These are phyloP conservation scores for Achaetomium macrosporum DNA, from an alignment of 2,329 filamentous ascomycete genomes.

Conservation along the genomic window DNA sequence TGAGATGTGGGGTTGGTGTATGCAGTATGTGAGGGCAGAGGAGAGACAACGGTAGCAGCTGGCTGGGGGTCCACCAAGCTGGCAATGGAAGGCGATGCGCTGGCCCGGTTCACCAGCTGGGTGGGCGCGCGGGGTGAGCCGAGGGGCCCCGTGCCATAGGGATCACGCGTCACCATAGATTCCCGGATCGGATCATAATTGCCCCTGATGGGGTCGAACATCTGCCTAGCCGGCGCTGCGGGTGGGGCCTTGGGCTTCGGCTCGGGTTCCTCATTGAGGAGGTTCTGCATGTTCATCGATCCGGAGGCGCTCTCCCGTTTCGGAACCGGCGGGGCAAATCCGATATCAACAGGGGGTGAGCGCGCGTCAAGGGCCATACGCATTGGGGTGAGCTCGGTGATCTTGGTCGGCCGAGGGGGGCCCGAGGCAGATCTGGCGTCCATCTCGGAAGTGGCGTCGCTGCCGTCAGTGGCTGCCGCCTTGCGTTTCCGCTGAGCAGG, in stretches of 20 bases:
- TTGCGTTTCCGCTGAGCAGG: constrained; percentile 52
- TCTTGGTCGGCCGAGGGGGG: constrained; percentile 35
- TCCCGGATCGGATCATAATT: constrained; percentile 60
- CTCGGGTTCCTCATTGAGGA: constrained; percentile 50
- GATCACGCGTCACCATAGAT: constrained; percentile 51
- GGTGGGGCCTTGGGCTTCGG: constrained; percentile 40
- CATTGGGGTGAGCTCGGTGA: constrained; percentile 37
- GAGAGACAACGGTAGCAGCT: constrained; percentile 37
- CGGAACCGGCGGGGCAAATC: constrained; percentile 39
- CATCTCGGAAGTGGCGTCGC: constrained; percentile 31
- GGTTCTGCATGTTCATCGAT: constrained; percentile 48
- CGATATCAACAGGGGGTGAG: constrained; percentile 26
- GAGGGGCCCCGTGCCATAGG: constrained; percentile 40
- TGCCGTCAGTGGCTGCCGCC: constrained; percentile 34
- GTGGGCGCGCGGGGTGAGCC: constrained; percentile 46
- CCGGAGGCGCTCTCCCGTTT: constrained; percentile 48
- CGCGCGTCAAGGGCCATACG: constrained; percentile 31
- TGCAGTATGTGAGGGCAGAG: constrained; percentile 27
- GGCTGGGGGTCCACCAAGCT: constrained; percentile 74
- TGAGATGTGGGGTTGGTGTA: constrained; percentile 30
- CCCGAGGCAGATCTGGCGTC: constrained; percentile 32
- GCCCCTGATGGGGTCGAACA: constrained; percentile 87
- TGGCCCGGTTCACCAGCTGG: constrained; percentile 60
- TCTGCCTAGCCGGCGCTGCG: constrained; percentile 66
- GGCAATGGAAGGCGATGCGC: constrained; percentile 84